Evolutionary conservation across 495 filamentous ascomycete genomes (phyloP).

Genomic region (Hypomontagnella submonticulosa): DNA sequence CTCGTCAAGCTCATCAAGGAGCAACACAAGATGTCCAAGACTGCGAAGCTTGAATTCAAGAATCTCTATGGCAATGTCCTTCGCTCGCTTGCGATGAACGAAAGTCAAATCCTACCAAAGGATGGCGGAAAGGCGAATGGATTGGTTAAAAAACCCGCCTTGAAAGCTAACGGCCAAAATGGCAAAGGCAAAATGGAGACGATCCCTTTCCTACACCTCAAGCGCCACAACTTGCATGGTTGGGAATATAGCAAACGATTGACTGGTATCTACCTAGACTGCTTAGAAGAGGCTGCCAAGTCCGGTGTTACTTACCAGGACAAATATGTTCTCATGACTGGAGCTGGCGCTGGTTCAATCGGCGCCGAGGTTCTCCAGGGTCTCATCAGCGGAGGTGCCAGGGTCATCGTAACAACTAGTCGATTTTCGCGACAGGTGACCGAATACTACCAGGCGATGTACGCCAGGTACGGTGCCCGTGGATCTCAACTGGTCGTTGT

Average conservation of each 20-base stretch:
- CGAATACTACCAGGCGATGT: slow-evolving; percentile 99
- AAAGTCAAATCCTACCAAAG: slow-evolving; percentile 92
- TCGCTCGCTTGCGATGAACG: slow-evolving; percentile 94
- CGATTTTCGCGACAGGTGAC: slow-evolving; percentile 97
- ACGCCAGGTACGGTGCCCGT: slow-evolving; percentile 88
- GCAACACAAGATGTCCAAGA: slow-evolving; percentile 95
- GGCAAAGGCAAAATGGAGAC: slow-evolving; percentile 94
- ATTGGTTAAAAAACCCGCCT: slow-evolving; percentile 69
- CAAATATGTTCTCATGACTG: slow-evolving; percentile 98
- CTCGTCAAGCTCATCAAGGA: slow-evolving; percentile 98
- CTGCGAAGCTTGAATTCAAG: slow-evolving; percentile 95
- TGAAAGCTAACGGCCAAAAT: slow-evolving; percentile 68
- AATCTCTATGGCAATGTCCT: slow-evolving; percentile 91
- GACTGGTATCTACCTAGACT: slow-evolving; percentile 90
- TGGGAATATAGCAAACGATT: slow-evolving; percentile 99
- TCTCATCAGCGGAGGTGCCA: slow-evolving; percentile 94
- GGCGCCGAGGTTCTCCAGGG: slow-evolving; percentile 98
- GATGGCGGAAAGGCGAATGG: slow-evolving; percentile 73
- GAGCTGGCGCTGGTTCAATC: slow-evolving; percentile 96
- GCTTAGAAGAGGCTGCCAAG: slow-evolving; percentile 86
- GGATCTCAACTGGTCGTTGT: slow-evolving; percentile 98
- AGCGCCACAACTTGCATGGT: slow-evolving; percentile 91
- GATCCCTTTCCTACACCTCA: slow-evolving; percentile 96
- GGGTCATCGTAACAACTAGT: slow-evolving; percentile 95
- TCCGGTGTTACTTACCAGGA: slow-evolving; percentile 89